Percentiles rank a stretch among this genome's conserved stretches.
Evolutionary conservation across 1,284 basidiomycete genomes (phyloP).

Genomic region (Microbotryum lychnidis-dioicae): DNA sequence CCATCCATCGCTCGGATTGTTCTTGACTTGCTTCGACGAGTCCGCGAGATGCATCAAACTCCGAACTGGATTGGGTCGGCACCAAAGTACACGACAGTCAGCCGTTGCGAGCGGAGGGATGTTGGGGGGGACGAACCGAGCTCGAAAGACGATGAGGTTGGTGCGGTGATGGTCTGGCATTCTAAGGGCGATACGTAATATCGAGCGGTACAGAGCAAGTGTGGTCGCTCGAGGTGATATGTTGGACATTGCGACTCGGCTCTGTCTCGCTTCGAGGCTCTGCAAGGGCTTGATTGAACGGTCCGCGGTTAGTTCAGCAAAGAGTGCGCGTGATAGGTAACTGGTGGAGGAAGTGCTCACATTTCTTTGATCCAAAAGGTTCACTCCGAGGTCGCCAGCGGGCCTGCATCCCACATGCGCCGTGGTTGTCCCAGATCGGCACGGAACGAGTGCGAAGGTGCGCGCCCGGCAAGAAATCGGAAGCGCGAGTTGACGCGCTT

Average conservation of each 20-base stretch:
- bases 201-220: constrained; percentile 13
- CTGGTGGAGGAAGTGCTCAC: too few species aligned
- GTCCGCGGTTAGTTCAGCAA: too few species aligned
- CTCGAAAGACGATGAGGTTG: constrained; percentile 19
- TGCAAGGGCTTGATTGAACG: too few species aligned
- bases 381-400: too few species aligned
- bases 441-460: too few species aligned
- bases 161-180: constrained; percentile 26
- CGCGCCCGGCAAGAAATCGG: too few species aligned
- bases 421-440: too few species aligned
- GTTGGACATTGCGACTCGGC: not conserved
- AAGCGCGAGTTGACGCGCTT: too few species aligned
- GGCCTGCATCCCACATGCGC: too few species aligned
- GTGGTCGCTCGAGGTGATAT: constrained; percentile 2
- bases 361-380: too few species aligned
- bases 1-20: not conserved
- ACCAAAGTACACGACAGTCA: not conserved
- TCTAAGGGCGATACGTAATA: constrained; percentile 9
- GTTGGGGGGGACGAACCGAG: constrained; percentile 1
- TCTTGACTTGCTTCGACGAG: not conserved
- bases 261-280: too few species aligned
- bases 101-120: not conserved
- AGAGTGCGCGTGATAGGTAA: too few species aligned
- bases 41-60: constrained; percentile 11
- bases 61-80: constrained; percentile 2